Base-by-base conservation (phyloP, 495 filamentous ascomycete species). In the Cetradonia linearis region DNA sequence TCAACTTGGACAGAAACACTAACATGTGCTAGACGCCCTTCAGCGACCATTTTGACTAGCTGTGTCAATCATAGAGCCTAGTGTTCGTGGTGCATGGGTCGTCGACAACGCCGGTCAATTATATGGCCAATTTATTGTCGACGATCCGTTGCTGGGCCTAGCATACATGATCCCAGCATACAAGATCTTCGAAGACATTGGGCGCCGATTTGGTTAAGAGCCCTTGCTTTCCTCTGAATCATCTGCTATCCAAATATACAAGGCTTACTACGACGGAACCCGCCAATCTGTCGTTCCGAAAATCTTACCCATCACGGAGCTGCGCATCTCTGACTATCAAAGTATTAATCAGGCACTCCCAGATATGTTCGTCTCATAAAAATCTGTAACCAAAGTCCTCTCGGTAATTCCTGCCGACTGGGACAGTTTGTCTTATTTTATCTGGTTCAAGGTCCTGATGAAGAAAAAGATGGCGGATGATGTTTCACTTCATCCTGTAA, bases 131-230 rank as follows among this genome's bases (percentile, higher is more conserved):
- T 31, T 47, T 4, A 14, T 48, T 34, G 38, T 20, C 27, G 56
- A 25, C 8, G 36, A 47, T 37, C 25, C 56, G 7, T 9, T 34
- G 38, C 9, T 28, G 18, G n/a, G n/a, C 11, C 20, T 57, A 13
- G 55, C 55, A n/a, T 57, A n/a, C 55, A 46, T 57, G 18, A 44
- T 46, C 20, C 55, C 55, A 57, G 55, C 55, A 13, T 56, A 57
- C 13, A 57, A 46, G 11, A 28, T 46, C 55, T 57, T 57, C 20
- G 55, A 57, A 1, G 55, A 57, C 37, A 57, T 57, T 46, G 18
- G 44, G 40, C 3, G 34, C 14, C 55, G 55, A 20, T 64, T 46
- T 47, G 60, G 40, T 28, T 7, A 10, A 49, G 46, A 49, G 27
- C 8, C 20, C 10, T 49, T 28, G 27, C 8, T 14, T 28, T 25